Base-by-base conservation (phyloP, 768 basidiomycete species). In the Agaricus subrufescens region DNA sequence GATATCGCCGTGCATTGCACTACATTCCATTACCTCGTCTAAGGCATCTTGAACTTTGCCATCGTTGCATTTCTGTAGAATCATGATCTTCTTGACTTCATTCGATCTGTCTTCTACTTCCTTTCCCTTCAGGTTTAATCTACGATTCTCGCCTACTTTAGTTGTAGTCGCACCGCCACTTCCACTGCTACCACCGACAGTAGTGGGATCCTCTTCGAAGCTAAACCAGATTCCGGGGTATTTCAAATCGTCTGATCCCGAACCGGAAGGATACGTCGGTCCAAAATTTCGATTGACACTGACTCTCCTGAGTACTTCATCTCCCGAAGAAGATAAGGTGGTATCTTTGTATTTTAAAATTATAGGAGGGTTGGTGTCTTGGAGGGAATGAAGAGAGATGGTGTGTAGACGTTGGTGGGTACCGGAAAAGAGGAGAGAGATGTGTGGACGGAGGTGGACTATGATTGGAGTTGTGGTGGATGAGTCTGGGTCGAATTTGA, bases 181-280 rank as follows among this genome's bases (percentile, higher is more conserved):
- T 4, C 27, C 86, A 1, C 71, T 69, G 49, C 45, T 19, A 23
- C 34, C 46, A 62, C 0, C 19, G 19, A 19, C 19, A 19, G 19
- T 19, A 19, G 1, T 19, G 19, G 19, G 19, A 19, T 92, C 91
- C 50, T 91, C 90, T 43, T 89, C 87, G 60, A 93, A 93, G 61
- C 84, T 83, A 66, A 94, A 94, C 80, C 85, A 86, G 34, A 93
- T 75, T 0, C 91, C 91, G 2, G 91, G 91, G 69, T 92, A 94
- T 43, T 80, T 81, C 61, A 92, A 70, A 60, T 87, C 86, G 56
- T 91, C 87, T 15, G 45, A 46, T 3, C 55, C 55, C 19, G 76
- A 46, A 10, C 55, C 48, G 23, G 76, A 76, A 10, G 87, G 82
- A 67, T 92, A 93, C 0, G 91, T 93, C 1, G 91, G 91, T 2